Base-by-base conservation (phyloP, 768 basidiomycete species). In the Russula lepida region DNA sequence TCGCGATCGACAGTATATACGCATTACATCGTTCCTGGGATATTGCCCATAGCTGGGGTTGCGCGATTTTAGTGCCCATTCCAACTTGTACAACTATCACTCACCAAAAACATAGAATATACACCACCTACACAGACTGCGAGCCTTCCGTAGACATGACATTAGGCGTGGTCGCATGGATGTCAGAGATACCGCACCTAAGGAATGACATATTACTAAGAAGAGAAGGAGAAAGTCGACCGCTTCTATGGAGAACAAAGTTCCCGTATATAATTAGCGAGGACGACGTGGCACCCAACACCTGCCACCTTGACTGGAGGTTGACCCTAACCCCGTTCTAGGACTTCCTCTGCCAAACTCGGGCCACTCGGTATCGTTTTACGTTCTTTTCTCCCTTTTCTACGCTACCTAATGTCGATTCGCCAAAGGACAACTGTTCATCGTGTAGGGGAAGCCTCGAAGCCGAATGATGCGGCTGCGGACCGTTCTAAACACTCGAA, bases 11-110 rank as follows among this genome's bases (percentile, higher is more conserved):
- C 35, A 15, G 30, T 23, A 49, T 46, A 25, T 32, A 57, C 33
- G 23, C 12, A 83, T 68, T 73, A 97, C 95, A 72, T 73, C 95
- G 80, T 76, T 98, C 97, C 77, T 99, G 97, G 9, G 92, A 90
- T 47, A 95, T 83, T 12, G 90, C 93, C 92, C 92, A 92, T 53
- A 92, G 72, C 91, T 92, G 65, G 9, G n/a, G 23, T 54, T 52
- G 28, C 27, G 28, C 47, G 15, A 9, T 25, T 32, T 58, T 28
- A 56, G 53, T 25, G n/a, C 25, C 32, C 21, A 41, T 43, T 4
- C 7, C 6, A 7, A 27, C 8, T 4, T 30, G 21, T 27, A 30
- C 35, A 33, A 56, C 23, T n/a, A 21, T 17, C 28, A 27, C 64
- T 58, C 43, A 66, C 66, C 54, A 66, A 52, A 49, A 66, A 66